Base-by-base conservation (phyloP, 2,329 filamentous ascomycete species). In the Pleomassaria siparia region DNA sequence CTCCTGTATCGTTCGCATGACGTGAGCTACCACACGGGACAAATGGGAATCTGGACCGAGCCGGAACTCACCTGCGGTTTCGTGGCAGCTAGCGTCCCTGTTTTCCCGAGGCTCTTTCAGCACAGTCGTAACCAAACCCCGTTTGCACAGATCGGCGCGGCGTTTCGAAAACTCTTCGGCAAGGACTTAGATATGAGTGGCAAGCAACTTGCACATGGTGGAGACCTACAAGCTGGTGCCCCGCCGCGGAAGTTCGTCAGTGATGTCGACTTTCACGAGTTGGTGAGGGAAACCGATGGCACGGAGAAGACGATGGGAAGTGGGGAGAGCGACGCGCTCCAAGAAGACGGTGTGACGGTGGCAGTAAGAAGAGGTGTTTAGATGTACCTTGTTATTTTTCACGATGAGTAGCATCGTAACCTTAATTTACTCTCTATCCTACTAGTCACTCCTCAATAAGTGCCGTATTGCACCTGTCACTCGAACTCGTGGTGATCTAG, bases 1-100 rank as follows among this genome's bases (percentile, higher is more conserved):
- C 24, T 20, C 2, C 37, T 60, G 13, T 48, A 48, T 25, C 13
- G 32, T 8, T 44, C 43, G 2, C 22, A 40, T 5, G 58, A 60
- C 32, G 16, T 44, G 7, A 59, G 46, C 6, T 59, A 57, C 30
- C 40, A 41, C 29, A 50, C 36, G 11, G 53, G 35, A 2, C 30
- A 49, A 4, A 51, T 60, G 44, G 55, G 55, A 5, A 52, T 58
- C 43, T 59, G 53, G 56, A 40, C 41, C 6, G 47, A 51, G 24
- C 50, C 53, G 2, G 54, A 59, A 39, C 24, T 59, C 10, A 50
- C 48, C 2, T 53, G 52, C 18, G 54, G 56, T 7, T 59, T 54
- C 32, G 24, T 56, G 2, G 53, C 49, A 9, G 49, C 51, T n/a
- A 53, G 53, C 37, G 39, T 54, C 2, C 56, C 56, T 22, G 53